Conservation (phyloP, 345 rosid species). For the Xanthoceras sorbifolium region DNA sequence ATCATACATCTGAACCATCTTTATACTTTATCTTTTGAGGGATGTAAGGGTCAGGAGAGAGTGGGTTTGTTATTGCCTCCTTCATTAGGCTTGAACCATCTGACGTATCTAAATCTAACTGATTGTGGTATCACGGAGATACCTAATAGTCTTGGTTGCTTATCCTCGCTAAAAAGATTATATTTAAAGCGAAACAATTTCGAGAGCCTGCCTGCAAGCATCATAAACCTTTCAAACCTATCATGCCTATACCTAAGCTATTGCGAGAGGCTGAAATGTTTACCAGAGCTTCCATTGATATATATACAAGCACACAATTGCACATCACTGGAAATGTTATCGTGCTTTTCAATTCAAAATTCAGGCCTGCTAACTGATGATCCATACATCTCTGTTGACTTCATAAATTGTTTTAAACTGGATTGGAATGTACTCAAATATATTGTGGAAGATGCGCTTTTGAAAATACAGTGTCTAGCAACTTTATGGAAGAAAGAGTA, state of each 20-base stretch:
- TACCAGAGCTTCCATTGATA: not conserved
- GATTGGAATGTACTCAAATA: not conserved
- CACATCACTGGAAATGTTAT: not conserved
- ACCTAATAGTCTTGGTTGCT: not conserved
- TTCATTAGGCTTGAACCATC: not conserved
- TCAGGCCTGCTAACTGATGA: no score
- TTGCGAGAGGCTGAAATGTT: not conserved
- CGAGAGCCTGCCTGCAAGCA: constrained; percentile 7
- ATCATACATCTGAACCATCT: no score
- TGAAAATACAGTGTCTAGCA: not conserved
- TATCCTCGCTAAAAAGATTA: not conserved
- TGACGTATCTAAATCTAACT: not conserved
- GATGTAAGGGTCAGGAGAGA: not conserved
- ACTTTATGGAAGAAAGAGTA: not conserved
- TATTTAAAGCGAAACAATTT: constrained; percentile 8
- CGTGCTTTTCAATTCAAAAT: not conserved
- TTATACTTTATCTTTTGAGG: not conserved
- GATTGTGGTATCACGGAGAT: not conserved
- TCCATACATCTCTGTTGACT: not conserved
- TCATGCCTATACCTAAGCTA: not conserved
- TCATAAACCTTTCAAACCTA: not conserved
- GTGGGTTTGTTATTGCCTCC: not conserved
- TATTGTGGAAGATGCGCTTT: not conserved
- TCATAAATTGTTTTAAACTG: not conserved
- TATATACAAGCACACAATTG: not conserved